These are phyloP conservation scores for Vanrija pseudolonga DNA, from an alignment of 1,284 basidiomycete genomes.

Conservation along the genomic window DNA sequence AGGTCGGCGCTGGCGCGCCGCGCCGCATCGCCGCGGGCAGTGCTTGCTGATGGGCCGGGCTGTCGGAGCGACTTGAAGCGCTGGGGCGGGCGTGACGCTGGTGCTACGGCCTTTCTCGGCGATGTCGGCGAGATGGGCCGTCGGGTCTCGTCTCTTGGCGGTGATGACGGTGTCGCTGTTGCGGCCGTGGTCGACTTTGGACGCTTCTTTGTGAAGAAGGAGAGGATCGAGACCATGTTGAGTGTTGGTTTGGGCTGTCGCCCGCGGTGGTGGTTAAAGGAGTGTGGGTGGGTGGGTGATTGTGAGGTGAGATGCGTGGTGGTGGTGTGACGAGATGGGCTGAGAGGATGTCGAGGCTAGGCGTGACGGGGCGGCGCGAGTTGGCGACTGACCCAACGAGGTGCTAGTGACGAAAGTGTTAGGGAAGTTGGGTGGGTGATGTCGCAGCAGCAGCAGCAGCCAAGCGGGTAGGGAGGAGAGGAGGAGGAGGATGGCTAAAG, in stretches of 20 bases:
- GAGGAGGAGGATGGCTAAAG: too few species aligned
- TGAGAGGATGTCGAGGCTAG: background rate
- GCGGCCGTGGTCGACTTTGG: conserved; percentile 5
- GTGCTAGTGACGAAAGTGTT: too few species aligned
- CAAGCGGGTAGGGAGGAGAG: too few species aligned
- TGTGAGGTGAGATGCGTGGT: background rate
- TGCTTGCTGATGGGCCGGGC: background rate
- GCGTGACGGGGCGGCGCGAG: too few species aligned
- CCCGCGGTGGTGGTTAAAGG: background rate
- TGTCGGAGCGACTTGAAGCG: background rate
- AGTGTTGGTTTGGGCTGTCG: background rate
- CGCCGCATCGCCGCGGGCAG: conserved; percentile 5
- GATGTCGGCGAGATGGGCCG: conserved; percentile 5
- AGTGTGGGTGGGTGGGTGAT: background rate
- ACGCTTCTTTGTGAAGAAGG: conserved; percentile 38
- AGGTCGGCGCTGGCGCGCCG: conserved; percentile 19
- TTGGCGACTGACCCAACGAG: too few species aligned
- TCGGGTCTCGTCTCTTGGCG: background rate
- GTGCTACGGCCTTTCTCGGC: background rate
- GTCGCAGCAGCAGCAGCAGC: too few species aligned
- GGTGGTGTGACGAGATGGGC: too few species aligned
- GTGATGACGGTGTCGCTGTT: background rate
- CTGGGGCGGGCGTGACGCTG: conserved; percentile 2
- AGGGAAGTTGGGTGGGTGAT: too few species aligned
- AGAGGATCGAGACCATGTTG: conserved; percentile 36